A percentile compares a stretch with the other conserved stretches of the same genome.
phyloP scores from a whole-genome alignment of 768 basidiomycete genomes.

The Agrocybe chaxingu region DNA sequence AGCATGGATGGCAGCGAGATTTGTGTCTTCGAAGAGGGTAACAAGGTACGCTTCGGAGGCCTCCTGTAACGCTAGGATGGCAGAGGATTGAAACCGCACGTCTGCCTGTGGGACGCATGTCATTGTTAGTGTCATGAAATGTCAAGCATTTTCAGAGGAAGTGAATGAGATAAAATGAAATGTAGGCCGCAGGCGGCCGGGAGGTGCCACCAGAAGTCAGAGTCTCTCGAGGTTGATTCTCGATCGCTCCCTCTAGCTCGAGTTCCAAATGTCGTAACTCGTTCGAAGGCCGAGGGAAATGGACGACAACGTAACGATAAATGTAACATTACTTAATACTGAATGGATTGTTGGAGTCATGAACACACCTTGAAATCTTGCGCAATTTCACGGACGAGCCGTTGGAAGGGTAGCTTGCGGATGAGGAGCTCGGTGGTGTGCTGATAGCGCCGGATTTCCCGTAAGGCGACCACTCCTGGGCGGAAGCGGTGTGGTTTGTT shows the following conservation, averaged over 20 bases:
- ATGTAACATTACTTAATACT: too few relatives aligned
- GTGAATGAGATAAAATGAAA: too few relatives aligned
- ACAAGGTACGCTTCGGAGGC: constrained; percentile 80
- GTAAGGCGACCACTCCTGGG: constrained; percentile 18
- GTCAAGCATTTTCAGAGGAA: too few relatives aligned
- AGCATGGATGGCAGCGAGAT: constrained; percentile 83
- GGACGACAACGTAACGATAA: too few relatives aligned
- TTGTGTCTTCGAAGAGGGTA: constrained; percentile 71
- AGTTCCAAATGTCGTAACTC: too few relatives aligned
- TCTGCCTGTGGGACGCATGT: constrained; percentile 47
- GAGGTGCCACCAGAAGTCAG: too few relatives aligned
- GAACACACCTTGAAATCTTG: constrained; percentile 14
- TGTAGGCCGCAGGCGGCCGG: too few relatives aligned
- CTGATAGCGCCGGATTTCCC: constrained; percentile 21
- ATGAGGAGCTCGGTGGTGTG: constrained; percentile 17
- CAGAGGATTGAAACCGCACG: constrained; percentile 78
- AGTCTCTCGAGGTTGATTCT: too few relatives aligned
- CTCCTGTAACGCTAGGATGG: constrained; percentile 79
- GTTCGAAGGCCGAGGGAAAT: too few relatives aligned
- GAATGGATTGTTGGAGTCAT: too few relatives aligned
- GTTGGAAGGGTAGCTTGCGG: constrained; percentile 20
- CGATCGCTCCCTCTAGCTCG: too few relatives aligned
- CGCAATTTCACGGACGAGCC: constrained; percentile 22
- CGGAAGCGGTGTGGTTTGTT: constrained; percentile 5
- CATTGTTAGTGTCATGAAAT: constrained; percentile 32